Evolutionary conservation across 108 stramenopile species (phyloP).

Genomic region (Cyclotella baltica): DNA sequence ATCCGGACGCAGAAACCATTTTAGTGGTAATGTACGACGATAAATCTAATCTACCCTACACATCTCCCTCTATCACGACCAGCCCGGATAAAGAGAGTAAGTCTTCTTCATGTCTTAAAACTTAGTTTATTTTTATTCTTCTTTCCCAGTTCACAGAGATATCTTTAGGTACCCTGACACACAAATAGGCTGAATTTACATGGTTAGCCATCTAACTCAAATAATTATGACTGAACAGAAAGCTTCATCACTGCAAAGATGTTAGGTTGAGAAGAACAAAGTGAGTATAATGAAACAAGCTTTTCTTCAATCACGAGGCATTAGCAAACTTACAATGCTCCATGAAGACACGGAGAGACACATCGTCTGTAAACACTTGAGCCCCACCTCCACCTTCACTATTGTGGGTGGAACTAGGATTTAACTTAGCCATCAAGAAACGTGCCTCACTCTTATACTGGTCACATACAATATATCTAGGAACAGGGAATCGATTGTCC

Average conservation of each 20-base stretch:
- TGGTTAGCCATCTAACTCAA: background rate
- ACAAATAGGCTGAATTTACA: background rate
- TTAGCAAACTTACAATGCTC: constrained; percentile 82
- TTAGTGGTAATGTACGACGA: no score
- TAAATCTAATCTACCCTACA: no score
- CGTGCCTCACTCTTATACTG: constrained; percentile 99
- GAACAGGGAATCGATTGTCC: constrained; percentile 97
- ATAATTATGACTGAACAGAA: constrained; percentile 54
- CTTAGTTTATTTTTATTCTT: background rate
- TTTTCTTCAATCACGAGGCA: constrained; percentile 9
- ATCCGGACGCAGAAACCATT: no score
- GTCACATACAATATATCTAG: constrained; percentile 99
- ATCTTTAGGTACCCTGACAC: background rate
- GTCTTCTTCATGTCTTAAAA: no score
- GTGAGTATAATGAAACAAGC: background rate
- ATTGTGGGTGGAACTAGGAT: constrained; percentile 97
- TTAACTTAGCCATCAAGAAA: constrained; percentile 99
- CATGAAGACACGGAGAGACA: constrained; percentile 98
- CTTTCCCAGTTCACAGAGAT: no score
- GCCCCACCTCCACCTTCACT: constrained; percentile 84
- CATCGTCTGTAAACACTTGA: constrained; percentile 98
- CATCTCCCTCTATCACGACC: no score
- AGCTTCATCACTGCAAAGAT: constrained; percentile 76
- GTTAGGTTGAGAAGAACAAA: background rate
- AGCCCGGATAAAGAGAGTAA: no score